Evolutionary conservation across 306 rosid genomes (phyloP).

Genomic region (Pterocarpus macrocarpus): DNA sequence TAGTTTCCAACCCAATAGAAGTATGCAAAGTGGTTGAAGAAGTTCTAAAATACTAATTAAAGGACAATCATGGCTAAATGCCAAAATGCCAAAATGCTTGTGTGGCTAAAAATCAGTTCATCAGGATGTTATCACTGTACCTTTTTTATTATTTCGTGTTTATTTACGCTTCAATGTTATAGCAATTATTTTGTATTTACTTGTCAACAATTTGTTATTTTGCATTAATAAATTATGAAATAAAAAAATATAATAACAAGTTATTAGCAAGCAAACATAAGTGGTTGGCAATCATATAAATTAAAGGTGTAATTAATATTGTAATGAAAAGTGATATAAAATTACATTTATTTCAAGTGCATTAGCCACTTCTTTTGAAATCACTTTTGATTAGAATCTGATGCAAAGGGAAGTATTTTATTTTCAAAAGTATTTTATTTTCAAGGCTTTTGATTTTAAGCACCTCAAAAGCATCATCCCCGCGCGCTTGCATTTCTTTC

Average conservation of each 20-base stretch:
- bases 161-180: neutral
- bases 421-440: neutral
- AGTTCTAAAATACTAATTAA: slow-evolving; percentile 11
- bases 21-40: slow-evolving; percentile 2
- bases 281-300: neutral
- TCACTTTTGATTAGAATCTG: slow-evolving; percentile 16
- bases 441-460: neutral
- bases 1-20: neutral
- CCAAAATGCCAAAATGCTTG: neutral
- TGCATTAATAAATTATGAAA: neutral
- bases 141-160: neutral
- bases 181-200: neutral
- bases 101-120: neutral
- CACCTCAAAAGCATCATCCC: neutral
- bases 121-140: neutral
- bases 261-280: neutral
- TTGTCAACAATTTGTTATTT: neutral
- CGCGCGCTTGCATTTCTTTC: neutral
- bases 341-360: neutral
- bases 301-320: neutral
- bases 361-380: neutral
- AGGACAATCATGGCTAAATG: neutral
- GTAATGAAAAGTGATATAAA: neutral
- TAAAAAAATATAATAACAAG: neutral
- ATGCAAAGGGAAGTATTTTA: slow-evolving; percentile 15